Evolutionary conservation across 495 filamentous ascomycete species (phyloP).

Genomic region (Clavariopsis aquatica): DNA sequence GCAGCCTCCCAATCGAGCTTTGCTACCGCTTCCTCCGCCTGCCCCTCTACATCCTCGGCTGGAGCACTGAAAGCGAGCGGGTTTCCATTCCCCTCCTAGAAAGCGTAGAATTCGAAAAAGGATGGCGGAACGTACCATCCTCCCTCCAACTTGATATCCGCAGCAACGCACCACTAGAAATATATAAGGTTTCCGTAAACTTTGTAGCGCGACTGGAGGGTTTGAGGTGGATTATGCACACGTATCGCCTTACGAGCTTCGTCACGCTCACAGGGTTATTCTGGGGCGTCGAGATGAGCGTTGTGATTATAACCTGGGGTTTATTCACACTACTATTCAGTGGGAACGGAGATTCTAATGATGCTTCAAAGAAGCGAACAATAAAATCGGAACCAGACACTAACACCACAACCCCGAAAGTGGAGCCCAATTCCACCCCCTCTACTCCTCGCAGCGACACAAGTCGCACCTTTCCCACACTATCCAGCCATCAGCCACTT

Average conservation of each 20-base stretch:
- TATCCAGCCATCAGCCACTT: constrained; percentile 53
- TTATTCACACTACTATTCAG: constrained; percentile 45
- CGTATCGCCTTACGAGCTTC: constrained; percentile 69
- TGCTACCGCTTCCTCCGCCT: constrained; percentile 54
- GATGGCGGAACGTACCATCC: constrained; percentile 58
- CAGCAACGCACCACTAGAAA: constrained; percentile 56
- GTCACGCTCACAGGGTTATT: constrained; percentile 66
- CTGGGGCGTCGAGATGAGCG: constrained; percentile 70
- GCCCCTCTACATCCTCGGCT: constrained; percentile 63
- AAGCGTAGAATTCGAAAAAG: constrained; percentile 60
- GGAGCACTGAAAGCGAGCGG: constrained; percentile 54
- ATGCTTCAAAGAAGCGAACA: neutral
- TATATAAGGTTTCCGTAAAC: constrained; percentile 68
- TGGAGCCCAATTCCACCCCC: constrained; percentile 13
- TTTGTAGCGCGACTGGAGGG: constrained; percentile 74
- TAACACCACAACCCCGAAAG: constrained; percentile 35
- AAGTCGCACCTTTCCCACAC: constrained; percentile 59
- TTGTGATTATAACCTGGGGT: constrained; percentile 61
- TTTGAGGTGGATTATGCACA: constrained; percentile 76
- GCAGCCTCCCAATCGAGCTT: constrained; percentile 58
- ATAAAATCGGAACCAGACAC: constrained; percentile 30
- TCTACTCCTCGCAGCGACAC: constrained; percentile 48
- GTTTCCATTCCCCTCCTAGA: constrained; percentile 75
- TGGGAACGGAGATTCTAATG: constrained; percentile 23
- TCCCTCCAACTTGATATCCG: constrained; percentile 67